Conservation (phyloP, 148 eudicot species). For the Linanthus parryae region DNA sequence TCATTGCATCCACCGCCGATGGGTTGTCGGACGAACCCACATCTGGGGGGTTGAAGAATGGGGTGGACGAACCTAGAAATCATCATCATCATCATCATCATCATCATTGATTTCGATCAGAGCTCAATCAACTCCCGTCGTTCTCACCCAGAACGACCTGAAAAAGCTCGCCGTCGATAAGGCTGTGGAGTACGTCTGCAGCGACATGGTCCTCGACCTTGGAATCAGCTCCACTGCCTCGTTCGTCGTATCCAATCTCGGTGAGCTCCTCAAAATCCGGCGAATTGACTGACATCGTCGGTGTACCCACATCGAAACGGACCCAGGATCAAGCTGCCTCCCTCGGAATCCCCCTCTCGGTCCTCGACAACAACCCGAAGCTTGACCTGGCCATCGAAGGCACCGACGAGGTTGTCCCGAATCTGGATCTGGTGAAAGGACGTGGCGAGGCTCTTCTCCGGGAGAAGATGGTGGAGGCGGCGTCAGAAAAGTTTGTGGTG, state of each 20-base stretch:
- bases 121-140: no score
- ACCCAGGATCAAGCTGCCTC: slow-evolving; percentile 71
- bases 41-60: no score
- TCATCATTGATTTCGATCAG: no score
- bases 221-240: slow-evolving; percentile 94
- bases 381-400: slow-evolving; percentile 90
- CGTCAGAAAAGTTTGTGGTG: slow-evolving; percentile 68
- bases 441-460: slow-evolving; percentile 82
- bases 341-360: slow-evolving; percentile 58
- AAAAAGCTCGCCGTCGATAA: slow-evolving; percentile 88
- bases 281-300: slow-evolving; percentile 51
- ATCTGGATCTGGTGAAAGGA: slow-evolving; percentile 76
- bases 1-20: no score
- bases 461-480: slow-evolving; percentile 94
- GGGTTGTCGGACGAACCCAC: no score
- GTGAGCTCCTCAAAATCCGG: slow-evolving; percentile 53
- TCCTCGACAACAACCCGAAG: slow-evolving; percentile 57
- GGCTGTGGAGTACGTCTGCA: slow-evolving; percentile 71
- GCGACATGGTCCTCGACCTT: slow-evolving; percentile 91
- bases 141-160: slow-evolving; percentile 74
- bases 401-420: slow-evolving; percentile 85
- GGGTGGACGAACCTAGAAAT: no score
- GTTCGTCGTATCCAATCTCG: slow-evolving; percentile 72
- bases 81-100: no score
- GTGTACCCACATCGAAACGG: slow-evolving; percentile 78